These are phyloP conservation scores for Podospora australis DNA, from an alignment of 495 filamentous ascomycete species.

Conservation along the genomic window DNA sequence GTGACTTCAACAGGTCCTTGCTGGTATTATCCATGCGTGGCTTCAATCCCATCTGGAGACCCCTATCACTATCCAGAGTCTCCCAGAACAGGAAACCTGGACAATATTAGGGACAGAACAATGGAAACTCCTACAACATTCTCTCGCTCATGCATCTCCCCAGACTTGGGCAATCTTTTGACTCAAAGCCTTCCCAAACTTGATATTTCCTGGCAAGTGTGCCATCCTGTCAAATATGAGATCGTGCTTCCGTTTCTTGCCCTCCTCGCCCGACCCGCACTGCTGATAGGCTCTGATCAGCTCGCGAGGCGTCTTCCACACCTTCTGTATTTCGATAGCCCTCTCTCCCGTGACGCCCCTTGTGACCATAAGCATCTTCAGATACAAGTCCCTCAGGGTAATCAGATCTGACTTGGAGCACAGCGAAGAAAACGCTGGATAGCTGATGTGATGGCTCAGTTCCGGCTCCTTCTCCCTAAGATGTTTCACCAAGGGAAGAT, in stretches of 20 bases:
- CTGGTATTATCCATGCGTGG: no score
- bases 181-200: conserved; percentile 57
- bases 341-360: conserved; percentile 74
- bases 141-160: conserved; percentile 33
- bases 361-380: conserved; percentile 87
- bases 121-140: not conserved
- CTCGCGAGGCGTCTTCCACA: conserved; percentile 65
- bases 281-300: conserved; percentile 62
- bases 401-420: conserved; percentile 68
- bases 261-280: conserved; percentile 38
- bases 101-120: no score
- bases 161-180: conserved; percentile 70
- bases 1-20: no score
- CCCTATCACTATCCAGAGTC: not conserved
- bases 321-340: conserved; percentile 70
- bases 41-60: no score
- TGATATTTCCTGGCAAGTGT: conserved; percentile 59
- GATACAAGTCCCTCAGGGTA: conserved; percentile 65
- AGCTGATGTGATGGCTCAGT: conserved; percentile 58
- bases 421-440: conserved; percentile 63
- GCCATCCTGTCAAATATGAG: conserved; percentile 50
- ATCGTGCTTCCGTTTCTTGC: conserved; percentile 42
- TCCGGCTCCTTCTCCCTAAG: conserved; percentile 42
- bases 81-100: not conserved
- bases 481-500: conserved; percentile 57